Conservation (phyloP, 345 rosid species). For the Bruguiera sexangula region DNA sequence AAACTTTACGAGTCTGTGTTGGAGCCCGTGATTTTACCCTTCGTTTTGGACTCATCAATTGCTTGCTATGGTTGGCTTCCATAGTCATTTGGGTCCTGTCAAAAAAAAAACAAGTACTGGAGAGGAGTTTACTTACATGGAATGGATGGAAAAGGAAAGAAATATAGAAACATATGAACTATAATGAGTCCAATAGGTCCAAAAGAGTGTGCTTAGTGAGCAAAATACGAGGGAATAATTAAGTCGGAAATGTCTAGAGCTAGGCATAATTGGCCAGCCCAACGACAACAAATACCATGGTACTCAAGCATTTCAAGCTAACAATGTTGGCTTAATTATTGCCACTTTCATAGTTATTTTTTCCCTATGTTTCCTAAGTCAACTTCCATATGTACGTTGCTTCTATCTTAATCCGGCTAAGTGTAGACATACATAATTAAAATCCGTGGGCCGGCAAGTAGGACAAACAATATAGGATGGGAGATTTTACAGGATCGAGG, state of each 20-base stretch:
- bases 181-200: no score
- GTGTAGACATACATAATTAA: no score
- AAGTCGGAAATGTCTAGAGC: conserved; percentile 4
- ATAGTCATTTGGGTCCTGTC: not conserved
- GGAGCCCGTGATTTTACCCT: not conserved
- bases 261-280: not conserved
- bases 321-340: not conserved
- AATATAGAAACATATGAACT: no score
- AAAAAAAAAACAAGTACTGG: no score
- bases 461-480: no score
- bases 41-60: not conserved
- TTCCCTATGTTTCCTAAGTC: no score
- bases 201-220: not conserved
- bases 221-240: not conserved
- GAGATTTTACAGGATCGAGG: no score
- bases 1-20: conserved; percentile 3
- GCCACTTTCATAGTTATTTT: not conserved
- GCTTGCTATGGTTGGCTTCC: conserved; percentile 28
- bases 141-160: no score
- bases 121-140: no score
- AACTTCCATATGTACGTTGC: not conserved
- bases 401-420: not conserved
- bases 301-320: no score
- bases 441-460: no score
- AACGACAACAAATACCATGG: no score